Evolutionary conservation across 164 flowering plant genomes (phyloP).

Genomic region (Magnolia sinica): DNA sequence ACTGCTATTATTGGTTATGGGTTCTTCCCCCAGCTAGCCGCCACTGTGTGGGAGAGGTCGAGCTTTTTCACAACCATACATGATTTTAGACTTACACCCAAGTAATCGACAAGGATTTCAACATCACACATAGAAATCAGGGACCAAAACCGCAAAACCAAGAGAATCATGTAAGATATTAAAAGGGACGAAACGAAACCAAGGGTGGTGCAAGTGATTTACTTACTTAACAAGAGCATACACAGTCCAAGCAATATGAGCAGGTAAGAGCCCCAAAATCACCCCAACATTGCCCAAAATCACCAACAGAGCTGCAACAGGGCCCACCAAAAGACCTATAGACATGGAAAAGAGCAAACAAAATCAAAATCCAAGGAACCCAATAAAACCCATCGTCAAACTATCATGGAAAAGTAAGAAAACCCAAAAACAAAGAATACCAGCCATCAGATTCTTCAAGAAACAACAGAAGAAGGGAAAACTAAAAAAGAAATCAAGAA

Average conservation of each 20-base stretch:
- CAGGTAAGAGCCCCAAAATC: conserved; percentile 71
- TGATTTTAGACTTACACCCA: no score
- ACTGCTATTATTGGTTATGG: no score
- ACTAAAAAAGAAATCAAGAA: neutral
- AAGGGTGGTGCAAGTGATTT: neutral
- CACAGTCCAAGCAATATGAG: conserved; percentile 79
- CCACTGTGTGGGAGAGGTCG: no score
- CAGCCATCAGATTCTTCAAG: conserved; percentile 7
- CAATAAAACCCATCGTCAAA: conserved; percentile 1
- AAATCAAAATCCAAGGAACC: neutral
- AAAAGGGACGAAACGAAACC: neutral
- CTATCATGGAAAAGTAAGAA: neutral
- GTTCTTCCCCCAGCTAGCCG: no score
- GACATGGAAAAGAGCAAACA: neutral
- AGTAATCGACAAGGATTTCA: neutral
- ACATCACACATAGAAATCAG: neutral
- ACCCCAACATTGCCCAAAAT: conserved; percentile 71
- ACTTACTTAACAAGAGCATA: conserved; percentile 68
- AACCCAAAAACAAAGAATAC: neutral
- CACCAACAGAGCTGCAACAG: conserved; percentile 62
- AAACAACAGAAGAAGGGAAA: neutral
- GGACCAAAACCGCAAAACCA: neutral
- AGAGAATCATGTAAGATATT: neutral
- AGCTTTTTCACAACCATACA: no score
- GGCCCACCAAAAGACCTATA: conserved; percentile 78